Conservation (phyloP, 73 alveolate genomes). For the Blepharisma stoltei region DNA sequence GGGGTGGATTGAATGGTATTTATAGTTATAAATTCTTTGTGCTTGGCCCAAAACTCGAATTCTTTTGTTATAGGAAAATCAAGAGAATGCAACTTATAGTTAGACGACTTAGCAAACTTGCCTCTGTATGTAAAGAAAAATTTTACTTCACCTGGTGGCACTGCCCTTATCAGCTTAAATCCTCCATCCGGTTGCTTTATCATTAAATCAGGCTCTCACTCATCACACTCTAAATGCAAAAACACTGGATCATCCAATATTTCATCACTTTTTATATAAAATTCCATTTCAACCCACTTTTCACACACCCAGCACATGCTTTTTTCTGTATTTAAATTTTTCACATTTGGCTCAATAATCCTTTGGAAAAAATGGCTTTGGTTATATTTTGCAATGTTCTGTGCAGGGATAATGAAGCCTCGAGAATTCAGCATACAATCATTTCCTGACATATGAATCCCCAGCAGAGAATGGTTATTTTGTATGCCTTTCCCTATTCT, state of each 20-base stretch:
- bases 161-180: conserved; percentile 2
- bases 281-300: conserved; percentile 23
- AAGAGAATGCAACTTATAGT: too few species aligned
- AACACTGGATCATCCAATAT: conserved; percentile 21
- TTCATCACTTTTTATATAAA: neutral
- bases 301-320: conserved; percentile 30
- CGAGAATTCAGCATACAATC: conserved; percentile 68
- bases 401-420: conserved; percentile 63
- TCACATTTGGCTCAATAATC: neutral
- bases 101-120: too few species aligned
- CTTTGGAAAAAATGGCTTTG: neutral
- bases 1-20: too few species aligned
- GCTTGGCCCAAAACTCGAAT: neutral
- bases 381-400: neutral
- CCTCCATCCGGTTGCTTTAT: neutral
- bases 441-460: conserved; percentile 83
- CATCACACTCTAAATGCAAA: conserved; percentile 22
- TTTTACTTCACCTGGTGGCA: conserved; percentile 31
- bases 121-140: neutral
- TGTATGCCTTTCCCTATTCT: conserved; percentile 58
- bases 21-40: too few species aligned
- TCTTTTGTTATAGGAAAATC: too few species aligned
- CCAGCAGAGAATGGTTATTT: conserved; percentile 71
- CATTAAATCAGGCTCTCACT: conserved; percentile 14
- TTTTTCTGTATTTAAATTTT: neutral